Evolutionary conservation across 257 asterid species (phyloP).

Genomic region (Ligustrum vulgare): DNA sequence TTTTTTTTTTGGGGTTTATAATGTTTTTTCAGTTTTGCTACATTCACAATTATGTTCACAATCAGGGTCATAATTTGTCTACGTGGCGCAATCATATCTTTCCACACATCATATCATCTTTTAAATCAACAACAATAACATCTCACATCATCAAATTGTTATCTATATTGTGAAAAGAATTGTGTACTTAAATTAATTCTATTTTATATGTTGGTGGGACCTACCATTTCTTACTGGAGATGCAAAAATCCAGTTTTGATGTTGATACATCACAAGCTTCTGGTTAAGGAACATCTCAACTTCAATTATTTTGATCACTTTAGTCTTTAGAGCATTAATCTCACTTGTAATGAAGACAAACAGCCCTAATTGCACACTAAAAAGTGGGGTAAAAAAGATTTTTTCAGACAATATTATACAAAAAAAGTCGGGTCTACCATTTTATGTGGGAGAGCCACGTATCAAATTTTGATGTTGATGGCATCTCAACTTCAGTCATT

Average conservation of each 20-base stretch:
- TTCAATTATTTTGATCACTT: neutral
- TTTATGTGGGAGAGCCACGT: neutral
- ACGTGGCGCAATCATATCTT: too few species aligned
- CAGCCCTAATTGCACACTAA: neutral
- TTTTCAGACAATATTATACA: neutral
- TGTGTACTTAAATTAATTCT: too few species aligned
- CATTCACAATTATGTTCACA: too few species aligned
- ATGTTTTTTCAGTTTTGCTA: too few species aligned
- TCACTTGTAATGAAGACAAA: neutral
- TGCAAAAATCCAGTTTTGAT: neutral
- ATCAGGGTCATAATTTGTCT: too few species aligned
- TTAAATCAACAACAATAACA: too few species aligned
- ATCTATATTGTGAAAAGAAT: too few species aligned
- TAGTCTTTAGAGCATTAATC: neutral
- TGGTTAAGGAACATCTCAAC: neutral
- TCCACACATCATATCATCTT: too few species aligned
- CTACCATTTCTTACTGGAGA: neutral
- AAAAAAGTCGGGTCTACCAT: neutral
- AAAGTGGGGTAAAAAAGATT: neutral
- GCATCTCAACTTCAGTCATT: neutral
- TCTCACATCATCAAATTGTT: too few species aligned
- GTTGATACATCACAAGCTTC: neutral
- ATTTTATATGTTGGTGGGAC: too few species aligned
- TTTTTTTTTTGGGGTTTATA: too few species aligned
- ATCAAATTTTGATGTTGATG: neutral